A percentile compares a stretch with the other conserved stretches of the same genome.
These are phyloP conservation scores for Rutstroemia sp. DNA, from an alignment of 2,329 filamentous ascomycete genomes.

Conservation along the genomic window DNA sequence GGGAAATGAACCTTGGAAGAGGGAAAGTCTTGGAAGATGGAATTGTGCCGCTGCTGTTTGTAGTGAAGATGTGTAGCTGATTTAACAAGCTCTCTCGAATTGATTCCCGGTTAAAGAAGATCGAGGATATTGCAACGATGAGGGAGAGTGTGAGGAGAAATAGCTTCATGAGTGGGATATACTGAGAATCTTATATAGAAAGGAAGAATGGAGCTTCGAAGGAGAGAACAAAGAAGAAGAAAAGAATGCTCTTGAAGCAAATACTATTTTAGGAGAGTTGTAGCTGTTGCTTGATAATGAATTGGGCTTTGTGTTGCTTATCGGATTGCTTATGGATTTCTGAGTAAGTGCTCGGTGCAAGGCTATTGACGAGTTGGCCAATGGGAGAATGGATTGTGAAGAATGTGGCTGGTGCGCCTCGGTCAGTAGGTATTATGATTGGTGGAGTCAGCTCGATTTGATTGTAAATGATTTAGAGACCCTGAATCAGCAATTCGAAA, in stretches of 20 bases:
- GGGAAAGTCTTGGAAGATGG: conserved; percentile 7
- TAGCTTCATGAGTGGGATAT: conserved; percentile 21
- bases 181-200: neutral
- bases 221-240: neutral
- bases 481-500: neutral
- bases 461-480: neutral
- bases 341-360: neutral
- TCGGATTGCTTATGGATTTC: conserved; percentile 8
- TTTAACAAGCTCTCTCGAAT: conserved; percentile 15
- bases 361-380: neutral
- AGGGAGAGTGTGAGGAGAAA: conserved; percentile 23
- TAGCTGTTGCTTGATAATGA: conserved; percentile 1
- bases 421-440: neutral
- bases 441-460: neutral
- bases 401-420: neutral
- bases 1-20: conserved; percentile 16
- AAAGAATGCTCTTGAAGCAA: neutral
- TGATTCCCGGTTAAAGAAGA: conserved; percentile 21
- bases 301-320: conserved; percentile 3
- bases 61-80: conserved; percentile 14
- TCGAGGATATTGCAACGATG: conserved; percentile 22
- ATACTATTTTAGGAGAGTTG: neutral
- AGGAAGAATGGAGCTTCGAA: neutral
- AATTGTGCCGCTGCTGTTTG: conserved; percentile 9
- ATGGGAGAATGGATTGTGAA: neutral